These are phyloP conservation scores for Gossypium lobatum DNA, from an alignment of 441 rosid genomes.

Conservation along the genomic window DNA sequence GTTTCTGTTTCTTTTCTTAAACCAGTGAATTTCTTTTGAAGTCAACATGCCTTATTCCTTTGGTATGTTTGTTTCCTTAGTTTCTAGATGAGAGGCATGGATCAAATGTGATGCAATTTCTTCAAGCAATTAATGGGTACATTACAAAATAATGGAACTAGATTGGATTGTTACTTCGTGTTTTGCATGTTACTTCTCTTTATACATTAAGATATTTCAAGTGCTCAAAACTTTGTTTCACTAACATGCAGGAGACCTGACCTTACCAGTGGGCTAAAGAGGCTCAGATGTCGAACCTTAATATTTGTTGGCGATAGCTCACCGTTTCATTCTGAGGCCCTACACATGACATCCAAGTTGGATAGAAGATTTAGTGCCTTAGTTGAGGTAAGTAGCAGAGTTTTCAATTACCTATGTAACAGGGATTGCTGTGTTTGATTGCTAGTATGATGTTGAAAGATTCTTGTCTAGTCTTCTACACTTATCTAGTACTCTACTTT, in stretches of 20 bases:
- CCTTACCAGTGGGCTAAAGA: slow-evolving; percentile 44
- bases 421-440: not conserved
- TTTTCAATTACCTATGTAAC: not conserved
- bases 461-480: not conserved
- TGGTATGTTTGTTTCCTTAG: slow-evolving; percentile 28
- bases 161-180: not conserved
- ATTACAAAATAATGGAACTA: slow-evolving; percentile 6
- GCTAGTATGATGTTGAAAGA: not conserved
- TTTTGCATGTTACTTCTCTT: not conserved
- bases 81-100: slow-evolving; percentile 62
- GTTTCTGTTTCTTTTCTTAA: not conserved
- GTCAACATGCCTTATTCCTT: not conserved
- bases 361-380: slow-evolving; percentile 67
- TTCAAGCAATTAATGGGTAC: slow-evolving; percentile 58
- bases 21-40: not conserved
- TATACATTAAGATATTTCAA: slow-evolving; percentile 3
- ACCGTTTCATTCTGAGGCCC: slow-evolving; percentile 66
- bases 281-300: slow-evolving; percentile 62
- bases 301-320: slow-evolving; percentile 73
- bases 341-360: slow-evolving; percentile 56
- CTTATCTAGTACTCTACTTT: not conserved
- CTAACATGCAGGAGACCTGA: slow-evolving; percentile 48
- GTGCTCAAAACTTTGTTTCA: slow-evolving; percentile 1
- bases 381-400: slow-evolving; percentile 45
- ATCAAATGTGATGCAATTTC: slow-evolving; percentile 46